Evolutionary conservation across 148 eudicot species (phyloP).

Genomic region (Suaeda aralocaspica): DNA sequence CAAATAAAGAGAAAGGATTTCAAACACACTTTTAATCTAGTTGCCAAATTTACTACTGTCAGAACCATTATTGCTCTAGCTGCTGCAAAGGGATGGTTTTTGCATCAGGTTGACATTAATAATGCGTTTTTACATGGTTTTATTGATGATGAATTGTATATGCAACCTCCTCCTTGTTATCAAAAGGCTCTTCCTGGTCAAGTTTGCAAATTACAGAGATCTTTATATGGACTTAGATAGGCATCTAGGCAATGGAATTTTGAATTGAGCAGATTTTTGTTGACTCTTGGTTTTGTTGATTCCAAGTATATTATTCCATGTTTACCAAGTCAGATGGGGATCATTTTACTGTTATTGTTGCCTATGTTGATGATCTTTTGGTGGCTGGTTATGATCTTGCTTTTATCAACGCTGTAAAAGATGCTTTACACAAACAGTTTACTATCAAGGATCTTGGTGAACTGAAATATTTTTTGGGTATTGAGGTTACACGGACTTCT

Average conservation of each 20-base stretch:
- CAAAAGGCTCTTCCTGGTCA: too few species aligned
- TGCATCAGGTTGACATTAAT: neutral
- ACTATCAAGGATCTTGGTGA: neutral
- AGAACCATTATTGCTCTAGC: neutral
- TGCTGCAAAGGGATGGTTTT: neutral
- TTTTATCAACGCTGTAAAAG: neutral
- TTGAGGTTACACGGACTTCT: neutral
- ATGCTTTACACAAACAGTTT: neutral
- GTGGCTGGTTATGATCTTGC: neutral
- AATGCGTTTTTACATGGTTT: neutral
- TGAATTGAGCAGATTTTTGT: neutral
- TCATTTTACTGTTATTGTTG: neutral
- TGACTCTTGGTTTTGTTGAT: neutral
- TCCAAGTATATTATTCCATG: constrained; percentile 9
- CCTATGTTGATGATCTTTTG: constrained; percentile 5
- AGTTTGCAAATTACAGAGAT: neutral
- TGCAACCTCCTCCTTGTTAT: neutral
- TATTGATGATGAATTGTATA: neutral
- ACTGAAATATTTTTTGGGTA: neutral
- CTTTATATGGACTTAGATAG: constrained; percentile 1
- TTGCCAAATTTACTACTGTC: neutral
- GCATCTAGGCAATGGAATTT: constrained; percentile 9
- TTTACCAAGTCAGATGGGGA: neutral
- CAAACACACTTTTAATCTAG: neutral
- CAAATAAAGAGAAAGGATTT: neutral